Conservation (phyloP, 75 land plant species). For the Sequoiadendron giganteum region DNA sequence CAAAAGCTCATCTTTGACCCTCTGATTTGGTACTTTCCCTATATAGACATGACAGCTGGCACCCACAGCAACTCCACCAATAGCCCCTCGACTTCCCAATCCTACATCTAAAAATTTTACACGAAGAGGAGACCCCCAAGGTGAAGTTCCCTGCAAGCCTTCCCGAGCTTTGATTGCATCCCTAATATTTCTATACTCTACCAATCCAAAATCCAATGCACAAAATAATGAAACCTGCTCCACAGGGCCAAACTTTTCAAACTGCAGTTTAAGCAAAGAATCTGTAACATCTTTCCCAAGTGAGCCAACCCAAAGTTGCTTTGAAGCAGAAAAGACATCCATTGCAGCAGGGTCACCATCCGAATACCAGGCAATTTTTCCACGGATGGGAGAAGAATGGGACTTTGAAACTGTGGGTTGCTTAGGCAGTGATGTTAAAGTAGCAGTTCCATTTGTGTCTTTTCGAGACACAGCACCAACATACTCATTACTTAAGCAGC, state of each 20-base stretch:
- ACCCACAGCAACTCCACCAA: slow-evolving; percentile 65
- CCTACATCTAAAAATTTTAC: slow-evolving; percentile 70
- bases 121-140: slow-evolving; percentile 57
- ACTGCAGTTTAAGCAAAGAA: slow-evolving; percentile 45
- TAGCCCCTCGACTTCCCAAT: slow-evolving; percentile 49
- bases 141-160: slow-evolving; percentile 57
- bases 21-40: slow-evolving; percentile 61
- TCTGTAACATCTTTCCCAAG: slow-evolving; percentile 63
- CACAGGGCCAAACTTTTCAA: slow-evolving; percentile 81
- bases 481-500: slow-evolving; percentile 11
- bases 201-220: slow-evolving; percentile 62
- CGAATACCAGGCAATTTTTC: slow-evolving; percentile 53
- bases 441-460: slow-evolving; percentile 21
- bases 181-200: slow-evolving; percentile 69
- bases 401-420: slow-evolving; percentile 19
- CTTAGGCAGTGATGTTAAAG: slow-evolving; percentile 42
- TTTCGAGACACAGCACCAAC: slow-evolving; percentile 7
- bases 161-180: slow-evolving; percentile 90
- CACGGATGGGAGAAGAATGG: slow-evolving; percentile 29
- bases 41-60: slow-evolving; percentile 78
- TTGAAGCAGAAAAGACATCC: slow-evolving; percentile 83
- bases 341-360: slow-evolving; percentile 78
- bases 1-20: slow-evolving; percentile 78
- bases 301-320: slow-evolving; percentile 78
- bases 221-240: slow-evolving; percentile 49